Base-by-base conservation (phyloP, 2,329 filamentous ascomycete species). In the Cercospora brassicicola region DNA sequence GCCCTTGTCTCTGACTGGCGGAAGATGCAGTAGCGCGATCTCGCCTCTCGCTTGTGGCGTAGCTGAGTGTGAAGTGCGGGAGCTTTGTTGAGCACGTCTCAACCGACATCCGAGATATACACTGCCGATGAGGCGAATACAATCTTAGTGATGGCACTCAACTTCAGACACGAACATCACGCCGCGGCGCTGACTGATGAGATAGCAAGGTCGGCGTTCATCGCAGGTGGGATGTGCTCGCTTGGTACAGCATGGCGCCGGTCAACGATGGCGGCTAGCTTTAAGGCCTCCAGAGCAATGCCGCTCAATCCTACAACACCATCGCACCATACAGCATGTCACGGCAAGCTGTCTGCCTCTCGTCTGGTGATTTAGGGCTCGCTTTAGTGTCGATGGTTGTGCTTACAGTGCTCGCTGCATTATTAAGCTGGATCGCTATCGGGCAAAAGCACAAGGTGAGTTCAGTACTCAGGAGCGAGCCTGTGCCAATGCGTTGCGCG, bases 11-110 rank as follows among this genome's bases (percentile, higher is more conserved):
- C 39, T 55, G 45, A 63, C 45, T 63, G 61, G 61, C 61, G 15
- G 61, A 7, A 18, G 28, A n/a, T 59, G 55, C 31, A 10, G 55
- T 59, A 63, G 61, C 61, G 26, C 61, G 15, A 63, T 63, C 61
- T 63, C 13, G 42, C 7, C 61, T 26, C 28, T 26, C 57, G 57
- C 26, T 62, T 30, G 59, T 62, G 59, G 59, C 59, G 59, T 62
- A 30, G 36, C 36, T 42, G 23, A 62, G 8, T 26, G 26, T 48
- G 23, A 48, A 45, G 18, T 61, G 33, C 33, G n/a, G 59, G 59
- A 61, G 59, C 59, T 33, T 62, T 62, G 59, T 53, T 62, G 61
- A 56, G n/a, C 61, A 33, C 61, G 61, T 20, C 51, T 63, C 28
- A 36, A 23, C 61, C 39, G 60, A 63, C 60, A 28, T 36, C 60